Conservation (phyloP, 495 filamentous ascomycete genomes). For the Podospora anserina region DNA sequence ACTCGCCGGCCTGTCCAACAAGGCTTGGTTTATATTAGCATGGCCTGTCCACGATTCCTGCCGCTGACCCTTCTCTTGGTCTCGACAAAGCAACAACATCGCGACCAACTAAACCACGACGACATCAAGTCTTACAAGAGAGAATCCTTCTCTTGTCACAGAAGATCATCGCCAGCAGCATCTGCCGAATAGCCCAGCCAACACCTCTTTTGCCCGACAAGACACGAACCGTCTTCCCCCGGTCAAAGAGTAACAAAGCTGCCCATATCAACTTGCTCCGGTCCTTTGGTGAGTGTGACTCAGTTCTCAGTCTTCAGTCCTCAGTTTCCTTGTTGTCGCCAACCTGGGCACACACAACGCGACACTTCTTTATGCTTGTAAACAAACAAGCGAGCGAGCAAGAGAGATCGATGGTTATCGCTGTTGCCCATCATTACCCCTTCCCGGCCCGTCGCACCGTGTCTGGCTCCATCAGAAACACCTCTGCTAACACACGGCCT, state of each 20-base stretch:
- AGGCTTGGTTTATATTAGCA: conserved; percentile 25
- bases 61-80: conserved; percentile 33
- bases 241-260: conserved; percentile 29
- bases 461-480: conserved; percentile 14
- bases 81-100: conserved; percentile 46
- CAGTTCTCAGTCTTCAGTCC: conserved; percentile 2
- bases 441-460: conserved; percentile 24
- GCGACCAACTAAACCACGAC: conserved; percentile 37
- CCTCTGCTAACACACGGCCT: conserved; percentile 24
- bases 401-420: conserved; percentile 8
- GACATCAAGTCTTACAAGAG: conserved; percentile 38
- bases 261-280: conserved; percentile 22
- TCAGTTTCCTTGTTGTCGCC: not conserved
- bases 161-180: conserved; percentile 45
- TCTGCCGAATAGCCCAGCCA: conserved; percentile 36
- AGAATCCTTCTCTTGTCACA: conserved; percentile 53
- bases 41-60: conserved; percentile 21
- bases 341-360: not conserved
- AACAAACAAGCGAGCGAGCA: not conserved
- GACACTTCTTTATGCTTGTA: not conserved
- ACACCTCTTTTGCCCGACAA: conserved; percentile 31
- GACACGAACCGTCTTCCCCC: conserved; percentile 4
- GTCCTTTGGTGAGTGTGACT: conserved; percentile 25
- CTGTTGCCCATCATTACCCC: conserved; percentile 4
- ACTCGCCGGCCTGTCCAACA: not conserved